phyloP scores from a whole-genome alignment of 345 rosid genomes.

The Bruguiera parviflora region DNA sequence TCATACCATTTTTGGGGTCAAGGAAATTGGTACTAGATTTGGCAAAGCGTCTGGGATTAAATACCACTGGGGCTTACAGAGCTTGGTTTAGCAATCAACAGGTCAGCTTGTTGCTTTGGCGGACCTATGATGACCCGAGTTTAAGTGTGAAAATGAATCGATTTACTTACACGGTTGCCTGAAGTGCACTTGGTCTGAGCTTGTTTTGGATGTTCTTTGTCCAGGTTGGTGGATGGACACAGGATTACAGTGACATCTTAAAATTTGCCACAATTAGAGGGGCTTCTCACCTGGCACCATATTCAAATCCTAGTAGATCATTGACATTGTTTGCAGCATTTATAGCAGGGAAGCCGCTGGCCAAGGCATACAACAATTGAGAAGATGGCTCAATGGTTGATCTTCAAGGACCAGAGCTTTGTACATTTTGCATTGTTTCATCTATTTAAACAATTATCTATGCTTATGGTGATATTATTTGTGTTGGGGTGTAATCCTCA shows the following conservation, averaged over 20 bases:
- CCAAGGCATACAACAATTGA: neutral
- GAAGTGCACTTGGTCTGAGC: neutral
- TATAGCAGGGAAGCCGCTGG: constrained; percentile 4
- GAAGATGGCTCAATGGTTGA: neutral
- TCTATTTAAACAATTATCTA: too few relatives aligned
- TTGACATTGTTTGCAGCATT: constrained; percentile 11
- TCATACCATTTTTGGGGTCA: constrained; percentile 8
- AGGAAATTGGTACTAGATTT: constrained; percentile 14
- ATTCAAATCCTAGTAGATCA: constrained; percentile 11
- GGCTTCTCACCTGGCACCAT: constrained; percentile 12
- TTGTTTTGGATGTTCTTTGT: neutral
- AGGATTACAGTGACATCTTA: constrained; percentile 3
- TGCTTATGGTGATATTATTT: too few relatives aligned
- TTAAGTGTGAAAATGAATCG: too few relatives aligned
- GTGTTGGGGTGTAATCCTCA: too few relatives aligned
- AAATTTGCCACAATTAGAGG: constrained; percentile 14
- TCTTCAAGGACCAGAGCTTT: too few relatives aligned
- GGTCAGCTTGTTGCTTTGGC: neutral
- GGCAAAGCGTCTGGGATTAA: constrained; percentile 13
- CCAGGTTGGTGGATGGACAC: constrained; percentile 20
- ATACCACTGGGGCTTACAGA: constrained; percentile 4
- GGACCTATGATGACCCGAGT: too few relatives aligned
- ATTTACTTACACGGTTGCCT: too few relatives aligned
- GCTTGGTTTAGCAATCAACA: constrained; percentile 10
- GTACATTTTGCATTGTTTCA: too few relatives aligned